phyloP scores from a whole-genome alignment of 2,329 filamentous ascomycete genomes.

The Botryotinia convoluta region DNA sequence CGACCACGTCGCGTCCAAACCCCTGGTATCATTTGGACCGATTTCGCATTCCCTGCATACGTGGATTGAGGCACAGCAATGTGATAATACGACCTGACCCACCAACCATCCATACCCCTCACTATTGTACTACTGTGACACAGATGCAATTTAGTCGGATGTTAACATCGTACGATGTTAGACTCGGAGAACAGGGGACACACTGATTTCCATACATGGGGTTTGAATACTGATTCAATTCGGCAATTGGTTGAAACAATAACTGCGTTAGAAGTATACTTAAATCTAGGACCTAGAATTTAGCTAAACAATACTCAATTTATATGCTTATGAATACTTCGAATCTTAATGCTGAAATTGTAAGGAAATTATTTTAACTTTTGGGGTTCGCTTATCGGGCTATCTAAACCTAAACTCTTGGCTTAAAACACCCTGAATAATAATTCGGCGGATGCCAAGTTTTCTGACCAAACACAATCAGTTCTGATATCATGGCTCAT shows the following conservation, averaged over 20 bases:
- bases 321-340: background rate
- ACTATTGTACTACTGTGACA: background rate
- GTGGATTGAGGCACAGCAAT: constrained; percentile 7
- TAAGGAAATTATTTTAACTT: background rate
- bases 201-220: background rate
- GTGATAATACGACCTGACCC: background rate
- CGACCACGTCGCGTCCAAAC: background rate
- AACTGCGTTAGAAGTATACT: background rate
- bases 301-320: background rate
- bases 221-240: background rate
- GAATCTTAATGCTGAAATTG: background rate
- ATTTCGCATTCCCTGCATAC: background rate
- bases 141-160: background rate
- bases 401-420: background rate
- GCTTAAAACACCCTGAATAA: background rate
- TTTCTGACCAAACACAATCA: background rate
- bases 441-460: background rate
- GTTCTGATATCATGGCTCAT: background rate
- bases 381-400: background rate
- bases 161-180: background rate
- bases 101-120: background rate
- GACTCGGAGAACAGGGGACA: background rate
- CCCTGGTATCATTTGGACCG: background rate
- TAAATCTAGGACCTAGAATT: background rate
- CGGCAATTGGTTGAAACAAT: background rate